These are phyloP conservation scores for Papiliotrema laurentii DNA, from an alignment of 1,284 basidiomycete species.

Conservation along the genomic window DNA sequence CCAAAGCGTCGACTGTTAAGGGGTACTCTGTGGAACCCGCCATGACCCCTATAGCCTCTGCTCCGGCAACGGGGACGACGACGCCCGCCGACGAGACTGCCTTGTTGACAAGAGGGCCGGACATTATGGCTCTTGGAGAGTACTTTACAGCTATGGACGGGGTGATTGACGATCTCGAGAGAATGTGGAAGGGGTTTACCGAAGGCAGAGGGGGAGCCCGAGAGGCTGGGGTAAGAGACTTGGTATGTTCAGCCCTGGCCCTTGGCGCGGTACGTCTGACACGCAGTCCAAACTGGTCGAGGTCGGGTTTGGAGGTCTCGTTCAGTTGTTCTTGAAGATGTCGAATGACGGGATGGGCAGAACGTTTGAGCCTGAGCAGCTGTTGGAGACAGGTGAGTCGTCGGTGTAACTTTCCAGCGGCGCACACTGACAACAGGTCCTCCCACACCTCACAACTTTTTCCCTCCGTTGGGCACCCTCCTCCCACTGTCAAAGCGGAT, in stretches of 20 bases:
- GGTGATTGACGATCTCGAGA: constrained; percentile 41
- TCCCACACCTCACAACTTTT: constrained; percentile 32
- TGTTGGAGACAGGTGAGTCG: constrained; percentile 27
- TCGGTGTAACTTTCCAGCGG: too few relatives aligned
- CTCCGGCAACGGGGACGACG: constrained; percentile 13
- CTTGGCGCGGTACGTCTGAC: neutral
- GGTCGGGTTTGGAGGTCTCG: constrained; percentile 30
- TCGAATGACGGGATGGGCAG: constrained; percentile 27
- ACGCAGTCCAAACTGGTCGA: constrained; percentile 33
- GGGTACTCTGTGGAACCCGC: constrained; percentile 24
- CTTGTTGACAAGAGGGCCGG: constrained; percentile 32
- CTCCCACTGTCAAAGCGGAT: constrained; percentile 20
- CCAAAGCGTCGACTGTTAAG: constrained; percentile 6
- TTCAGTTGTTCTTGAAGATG: constrained; percentile 32
- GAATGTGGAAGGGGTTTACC: constrained; percentile 38
- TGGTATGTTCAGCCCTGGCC: constrained; percentile 22
- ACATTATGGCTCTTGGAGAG: constrained; percentile 38
- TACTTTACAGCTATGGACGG: constrained; percentile 40
- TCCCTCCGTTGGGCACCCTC: constrained; percentile 25
- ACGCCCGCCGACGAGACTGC: constrained; percentile 35
- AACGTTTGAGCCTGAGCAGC: constrained; percentile 21
- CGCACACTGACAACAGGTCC: constrained; percentile 11
- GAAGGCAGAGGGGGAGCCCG: constrained; percentile 40
- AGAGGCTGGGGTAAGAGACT: constrained; percentile 40
- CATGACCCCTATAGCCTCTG: constrained; percentile 21